These are phyloP conservation scores for Phaeotremella fagi DNA, from an alignment of 768 basidiomycete genomes.

Conservation along the genomic window DNA sequence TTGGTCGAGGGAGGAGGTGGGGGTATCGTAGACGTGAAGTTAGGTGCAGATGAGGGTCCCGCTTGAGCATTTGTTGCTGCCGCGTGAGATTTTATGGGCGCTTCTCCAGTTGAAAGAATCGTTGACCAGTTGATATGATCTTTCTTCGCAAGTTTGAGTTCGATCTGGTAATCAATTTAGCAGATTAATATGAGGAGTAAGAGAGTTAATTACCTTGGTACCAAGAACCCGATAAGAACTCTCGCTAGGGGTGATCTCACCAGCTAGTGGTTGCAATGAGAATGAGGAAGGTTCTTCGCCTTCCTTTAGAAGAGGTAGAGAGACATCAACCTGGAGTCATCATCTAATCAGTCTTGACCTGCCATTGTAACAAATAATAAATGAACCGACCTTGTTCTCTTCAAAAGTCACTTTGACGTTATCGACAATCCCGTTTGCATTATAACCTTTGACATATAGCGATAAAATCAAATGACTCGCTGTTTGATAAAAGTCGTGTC, in stretches of 20 bases:
- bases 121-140: conserved; percentile 62
- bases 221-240: conserved; percentile 68
- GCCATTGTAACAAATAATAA: neutral
- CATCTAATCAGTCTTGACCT: neutral
- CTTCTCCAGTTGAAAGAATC: conserved; percentile 5
- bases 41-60: conserved; percentile 3
- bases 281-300: conserved; percentile 57
- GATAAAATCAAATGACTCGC: conserved; percentile 29
- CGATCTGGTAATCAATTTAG: conserved; percentile 52
- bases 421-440: conserved; percentile 15
- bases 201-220: conserved; percentile 56
- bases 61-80: conserved; percentile 1
- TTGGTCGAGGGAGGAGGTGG: conserved; percentile 38
- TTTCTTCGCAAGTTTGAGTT: conserved; percentile 70
- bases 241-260: conserved; percentile 64
- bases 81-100: neutral
- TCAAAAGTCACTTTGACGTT: conserved; percentile 29
- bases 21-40: conserved; percentile 41
- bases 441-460: conserved; percentile 40
- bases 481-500: conserved; percentile 46
- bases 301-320: conserved; percentile 6
- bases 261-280: conserved; percentile 71
- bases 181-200: neutral
- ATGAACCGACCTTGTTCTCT: conserved; percentile 15
- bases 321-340: conserved; percentile 21